Conservation (phyloP, 202 grass and related monocot genomes). For the Setaria italica region DNA sequence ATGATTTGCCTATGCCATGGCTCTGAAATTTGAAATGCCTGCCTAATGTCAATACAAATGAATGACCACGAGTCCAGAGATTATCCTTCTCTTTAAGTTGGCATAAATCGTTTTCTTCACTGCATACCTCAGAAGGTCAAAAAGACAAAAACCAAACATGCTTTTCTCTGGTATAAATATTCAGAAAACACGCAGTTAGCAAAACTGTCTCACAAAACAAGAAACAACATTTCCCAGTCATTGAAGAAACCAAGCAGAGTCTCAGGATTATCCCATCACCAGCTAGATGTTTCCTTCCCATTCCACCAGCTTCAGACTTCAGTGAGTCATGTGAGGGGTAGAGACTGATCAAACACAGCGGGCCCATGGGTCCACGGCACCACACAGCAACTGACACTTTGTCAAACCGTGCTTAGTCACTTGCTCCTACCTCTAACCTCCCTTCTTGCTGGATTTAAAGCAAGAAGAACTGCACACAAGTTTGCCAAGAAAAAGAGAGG, state of each 20-base stretch:
- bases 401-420: conserved; percentile 29
- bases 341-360: conserved; percentile 10
- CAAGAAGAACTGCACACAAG: neutral
- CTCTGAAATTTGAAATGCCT: too few species aligned
- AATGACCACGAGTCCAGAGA: too few species aligned
- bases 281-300: conserved; percentile 57
- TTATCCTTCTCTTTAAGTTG: too few species aligned
- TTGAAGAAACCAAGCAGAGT: neutral
- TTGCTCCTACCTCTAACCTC: conserved; percentile 33
- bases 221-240: conserved; percentile 4
- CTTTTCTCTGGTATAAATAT: neutral
- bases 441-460: conserved; percentile 37
- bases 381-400: conserved; percentile 52
- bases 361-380: conserved; percentile 32
- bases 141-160: neutral
- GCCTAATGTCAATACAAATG: too few species aligned
- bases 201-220: conserved; percentile 25
- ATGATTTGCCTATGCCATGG: too few species aligned
- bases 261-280: conserved; percentile 30
- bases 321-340: conserved; percentile 42
- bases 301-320: conserved; percentile 50
- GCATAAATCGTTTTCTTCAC: too few species aligned
- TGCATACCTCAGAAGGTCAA: neutral
- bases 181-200: neutral
- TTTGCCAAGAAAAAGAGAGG: conserved; percentile 12